Percentiles rank a stretch among this genome's conserved stretches.
Evolutionary conservation across 2,329 filamentous ascomycete species (phyloP).

Genomic region (Pseudogymnoascus sp.): DNA sequence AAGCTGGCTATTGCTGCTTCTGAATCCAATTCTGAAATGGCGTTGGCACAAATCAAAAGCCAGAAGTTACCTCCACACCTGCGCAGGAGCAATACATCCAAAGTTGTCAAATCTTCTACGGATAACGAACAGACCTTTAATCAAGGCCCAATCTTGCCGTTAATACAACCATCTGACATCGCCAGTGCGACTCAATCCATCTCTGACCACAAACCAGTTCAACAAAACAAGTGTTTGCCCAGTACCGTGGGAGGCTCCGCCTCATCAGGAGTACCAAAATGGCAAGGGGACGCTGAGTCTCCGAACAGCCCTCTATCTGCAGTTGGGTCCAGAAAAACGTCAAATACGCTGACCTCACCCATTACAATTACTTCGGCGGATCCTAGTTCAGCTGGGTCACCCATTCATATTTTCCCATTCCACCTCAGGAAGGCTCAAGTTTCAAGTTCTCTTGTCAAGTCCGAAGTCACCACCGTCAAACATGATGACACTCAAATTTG

Average conservation of each 20-base stretch:
- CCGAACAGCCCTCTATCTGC: neutral
- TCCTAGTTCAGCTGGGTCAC: conserved; percentile 1
- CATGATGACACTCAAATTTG: neutral
- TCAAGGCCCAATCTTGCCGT: neutral
- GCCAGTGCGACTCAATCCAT: neutral
- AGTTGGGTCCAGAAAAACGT: neutral
- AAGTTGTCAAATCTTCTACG: neutral
- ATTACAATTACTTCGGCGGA: neutral
- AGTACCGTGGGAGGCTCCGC: neutral
- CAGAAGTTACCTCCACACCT: neutral
- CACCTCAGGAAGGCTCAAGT: neutral
- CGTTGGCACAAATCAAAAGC: neutral
- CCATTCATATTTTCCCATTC: neutral
- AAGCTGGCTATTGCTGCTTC: neutral
- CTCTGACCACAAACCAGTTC: neutral
- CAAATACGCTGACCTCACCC: neutral
- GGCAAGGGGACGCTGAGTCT: neutral
- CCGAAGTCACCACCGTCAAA: neutral
- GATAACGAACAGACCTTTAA: neutral
- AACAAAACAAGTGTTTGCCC: neutral
- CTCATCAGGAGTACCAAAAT: neutral
- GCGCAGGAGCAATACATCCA: neutral
- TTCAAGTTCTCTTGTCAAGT: neutral
- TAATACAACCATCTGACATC: no score
- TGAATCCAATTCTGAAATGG: neutral